Evolutionary conservation across 768 basidiomycete species (phyloP).

Genomic region (Leccinum rimulosum): DNA sequence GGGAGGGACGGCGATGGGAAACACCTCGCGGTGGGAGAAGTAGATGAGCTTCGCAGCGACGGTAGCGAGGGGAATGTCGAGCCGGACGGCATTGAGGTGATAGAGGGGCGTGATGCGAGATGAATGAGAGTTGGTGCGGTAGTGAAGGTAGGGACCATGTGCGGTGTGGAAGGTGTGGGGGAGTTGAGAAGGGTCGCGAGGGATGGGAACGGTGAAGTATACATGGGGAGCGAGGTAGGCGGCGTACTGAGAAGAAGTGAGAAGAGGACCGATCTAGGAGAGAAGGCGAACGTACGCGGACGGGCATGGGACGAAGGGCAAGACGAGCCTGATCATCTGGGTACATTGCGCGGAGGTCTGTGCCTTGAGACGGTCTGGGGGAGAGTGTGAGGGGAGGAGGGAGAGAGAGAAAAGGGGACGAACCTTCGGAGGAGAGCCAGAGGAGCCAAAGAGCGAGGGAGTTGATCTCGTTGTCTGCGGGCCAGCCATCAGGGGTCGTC

Average conservation of each 20-base stretch:
- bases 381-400: slow-evolving; percentile 15
- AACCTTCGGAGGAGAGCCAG: slow-evolving; percentile 58
- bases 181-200: slow-evolving; percentile 10
- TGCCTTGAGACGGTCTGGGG: slow-evolving; percentile 29
- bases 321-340: slow-evolving; percentile 32
- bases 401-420: slow-evolving; percentile 16
- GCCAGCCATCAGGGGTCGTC: slow-evolving; percentile 49
- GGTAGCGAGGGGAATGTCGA: slow-evolving; percentile 45
- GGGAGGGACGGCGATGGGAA: slow-evolving; percentile 42
- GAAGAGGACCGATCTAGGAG: background rate
- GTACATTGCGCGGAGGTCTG: slow-evolving; percentile 28
- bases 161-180: slow-evolving; percentile 33
- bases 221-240: slow-evolving; percentile 58
- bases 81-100: slow-evolving; percentile 26
- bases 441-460: slow-evolving; percentile 59
- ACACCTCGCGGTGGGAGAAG: slow-evolving; percentile 54
- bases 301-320: slow-evolving; percentile 47
- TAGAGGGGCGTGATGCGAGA: slow-evolving; percentile 33
- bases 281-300: slow-evolving; percentile 36
- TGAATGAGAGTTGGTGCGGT: slow-evolving; percentile 31
- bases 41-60: slow-evolving; percentile 62
- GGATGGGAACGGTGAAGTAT: slow-evolving; percentile 55
- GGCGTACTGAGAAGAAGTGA: slow-evolving; percentile 43
- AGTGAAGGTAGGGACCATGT: slow-evolving; percentile 50
- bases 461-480: slow-evolving; percentile 46